These are phyloP conservation scores for Moringa oleifera DNA, from an alignment of 345 rosid genomes.

Conservation along the genomic window DNA sequence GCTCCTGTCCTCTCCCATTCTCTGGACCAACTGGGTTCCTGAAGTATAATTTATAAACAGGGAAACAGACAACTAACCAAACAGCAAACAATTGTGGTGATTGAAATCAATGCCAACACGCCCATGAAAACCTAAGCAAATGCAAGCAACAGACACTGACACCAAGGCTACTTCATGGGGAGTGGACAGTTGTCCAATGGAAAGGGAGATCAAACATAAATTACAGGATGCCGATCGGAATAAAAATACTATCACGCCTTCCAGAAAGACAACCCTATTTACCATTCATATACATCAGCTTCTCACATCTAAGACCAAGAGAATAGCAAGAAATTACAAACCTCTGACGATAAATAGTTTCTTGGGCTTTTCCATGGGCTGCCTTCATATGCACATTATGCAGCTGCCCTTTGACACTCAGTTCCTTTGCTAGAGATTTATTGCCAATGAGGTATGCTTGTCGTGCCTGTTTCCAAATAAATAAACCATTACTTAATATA, in stretches of 20 bases:
- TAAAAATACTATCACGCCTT: background rate
- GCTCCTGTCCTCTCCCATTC: constrained; percentile 68
- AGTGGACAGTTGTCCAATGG: too few species aligned
- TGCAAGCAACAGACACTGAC: background rate
- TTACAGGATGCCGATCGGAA: background rate
- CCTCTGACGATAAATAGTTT: constrained; percentile 92
- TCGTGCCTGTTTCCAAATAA: constrained; percentile 52
- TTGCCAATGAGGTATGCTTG: constrained; percentile 90
- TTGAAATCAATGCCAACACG: background rate
- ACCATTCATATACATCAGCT: background rate
- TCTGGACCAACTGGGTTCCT: constrained; percentile 77
- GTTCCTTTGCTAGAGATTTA: constrained; percentile 90
- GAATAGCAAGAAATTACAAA: constrained; percentile 31
- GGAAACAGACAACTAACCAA: constrained; percentile 10
- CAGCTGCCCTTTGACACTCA: constrained; percentile 86
- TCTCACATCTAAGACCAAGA: constrained; percentile 1
- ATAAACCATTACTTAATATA: background rate
- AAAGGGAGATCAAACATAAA: too few species aligned
- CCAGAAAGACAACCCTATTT: background rate
- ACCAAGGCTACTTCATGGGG: too few species aligned
- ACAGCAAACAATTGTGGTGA: background rate
- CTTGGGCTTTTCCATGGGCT: constrained; percentile 96
- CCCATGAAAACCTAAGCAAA: background rate
- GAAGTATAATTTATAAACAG: constrained; percentile 8
- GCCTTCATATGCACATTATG: constrained; percentile 94